phyloP scores from a whole-genome alignment of 2,329 filamentous ascomycete genomes.

The Sclerotinia spermophila region DNA sequence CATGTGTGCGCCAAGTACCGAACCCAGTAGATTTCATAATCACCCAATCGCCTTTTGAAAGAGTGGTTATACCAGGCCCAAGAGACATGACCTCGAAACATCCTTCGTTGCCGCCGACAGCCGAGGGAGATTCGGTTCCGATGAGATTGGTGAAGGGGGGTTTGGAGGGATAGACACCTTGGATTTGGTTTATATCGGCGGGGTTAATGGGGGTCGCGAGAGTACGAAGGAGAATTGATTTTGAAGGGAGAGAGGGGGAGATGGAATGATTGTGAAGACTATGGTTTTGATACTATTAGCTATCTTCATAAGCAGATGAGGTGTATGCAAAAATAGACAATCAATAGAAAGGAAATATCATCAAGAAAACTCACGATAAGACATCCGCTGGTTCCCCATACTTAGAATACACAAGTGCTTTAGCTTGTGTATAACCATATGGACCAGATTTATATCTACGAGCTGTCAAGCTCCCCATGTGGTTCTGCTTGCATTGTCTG shows the following conservation, averaged over 20 bases:
- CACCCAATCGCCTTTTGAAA: conserved; percentile 80
- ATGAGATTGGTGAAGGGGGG: conserved; percentile 72
- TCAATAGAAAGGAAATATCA: neutral
- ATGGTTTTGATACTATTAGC: conserved; percentile 16
- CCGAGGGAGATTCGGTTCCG: conserved; percentile 71
- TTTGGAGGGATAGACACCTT: conserved; percentile 89
- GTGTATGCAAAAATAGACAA: neutral
- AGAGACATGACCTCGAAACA: conserved; percentile 82
- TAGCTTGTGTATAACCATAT: conserved; percentile 81
- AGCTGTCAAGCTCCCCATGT: conserved; percentile 3
- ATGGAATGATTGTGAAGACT: conserved; percentile 74
- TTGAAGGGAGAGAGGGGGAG: conserved; percentile 64
- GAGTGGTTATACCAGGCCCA: conserved; percentile 52
- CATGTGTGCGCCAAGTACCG: conserved; percentile 94
- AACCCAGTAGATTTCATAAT: conserved; percentile 80
- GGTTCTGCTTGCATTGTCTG: neutral
- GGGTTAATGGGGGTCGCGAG: conserved; percentile 94
- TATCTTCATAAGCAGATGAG: neutral
- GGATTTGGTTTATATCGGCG: conserved; percentile 95
- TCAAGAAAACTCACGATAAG: conserved; percentile 47
- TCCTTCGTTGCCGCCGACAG: conserved; percentile 85
- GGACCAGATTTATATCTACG: conserved; percentile 50
- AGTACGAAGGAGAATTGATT: conserved; percentile 73
- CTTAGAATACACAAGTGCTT: conserved; percentile 72
- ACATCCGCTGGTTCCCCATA: conserved; percentile 74